These are phyloP conservation scores for Camellia japonica DNA, from an alignment of 148 eudicot genomes.

Conservation along the genomic window DNA sequence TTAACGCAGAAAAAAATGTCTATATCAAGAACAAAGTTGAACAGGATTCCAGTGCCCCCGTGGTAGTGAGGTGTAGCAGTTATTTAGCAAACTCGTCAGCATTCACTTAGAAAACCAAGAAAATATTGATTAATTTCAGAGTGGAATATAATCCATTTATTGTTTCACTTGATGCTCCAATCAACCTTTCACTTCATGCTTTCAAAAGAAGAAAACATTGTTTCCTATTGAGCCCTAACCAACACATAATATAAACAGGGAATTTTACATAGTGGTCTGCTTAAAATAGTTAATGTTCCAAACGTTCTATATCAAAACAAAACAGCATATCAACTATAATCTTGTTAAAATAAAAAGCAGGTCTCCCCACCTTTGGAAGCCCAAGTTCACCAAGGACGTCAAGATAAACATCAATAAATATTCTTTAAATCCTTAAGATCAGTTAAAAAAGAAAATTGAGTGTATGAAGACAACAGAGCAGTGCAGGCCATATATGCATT, in stretches of 20 bases:
- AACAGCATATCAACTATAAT: neutral
- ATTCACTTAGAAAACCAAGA: too few species aligned
- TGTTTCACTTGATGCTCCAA: too few species aligned
- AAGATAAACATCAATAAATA: neutral
- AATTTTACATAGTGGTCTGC: neutral
- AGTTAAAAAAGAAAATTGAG: too few species aligned
- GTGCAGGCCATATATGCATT: neutral
- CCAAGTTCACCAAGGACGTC: neutral
- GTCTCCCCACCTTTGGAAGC: neutral
- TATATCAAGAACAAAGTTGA: too few species aligned
- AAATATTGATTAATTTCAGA: too few species aligned
- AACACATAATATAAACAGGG: neutral
- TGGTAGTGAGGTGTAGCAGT: too few species aligned
- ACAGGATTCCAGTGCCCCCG: too few species aligned
- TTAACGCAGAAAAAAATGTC: too few species aligned
- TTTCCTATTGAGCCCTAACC: neutral
- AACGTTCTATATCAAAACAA: neutral
- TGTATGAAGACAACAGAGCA: neutral
- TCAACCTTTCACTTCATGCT: too few species aligned
- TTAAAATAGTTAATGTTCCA: neutral
- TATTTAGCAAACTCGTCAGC: too few species aligned
- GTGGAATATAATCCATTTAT: too few species aligned
- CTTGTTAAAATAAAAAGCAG: neutral
- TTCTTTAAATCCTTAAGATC: neutral
- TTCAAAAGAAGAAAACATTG: too few species aligned